A percentile compares a stretch with the other conserved stretches of the same genome.
Evolutionary conservation across 2,329 filamentous ascomycete genomes (phyloP).

Genomic region (Bipolaris gigantea): DNA sequence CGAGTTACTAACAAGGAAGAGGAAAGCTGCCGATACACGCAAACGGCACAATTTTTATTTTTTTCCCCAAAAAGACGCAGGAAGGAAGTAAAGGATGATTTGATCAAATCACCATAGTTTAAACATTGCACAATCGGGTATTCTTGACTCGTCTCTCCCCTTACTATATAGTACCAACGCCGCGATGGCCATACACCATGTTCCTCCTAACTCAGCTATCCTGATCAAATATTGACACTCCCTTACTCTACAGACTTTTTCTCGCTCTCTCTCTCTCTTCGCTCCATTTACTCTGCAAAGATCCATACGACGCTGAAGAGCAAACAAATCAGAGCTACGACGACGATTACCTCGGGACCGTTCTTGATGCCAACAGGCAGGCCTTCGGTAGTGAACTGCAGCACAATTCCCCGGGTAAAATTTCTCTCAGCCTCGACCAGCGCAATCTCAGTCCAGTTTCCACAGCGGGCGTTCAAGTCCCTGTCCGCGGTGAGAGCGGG

Average conservation of each 20-base stretch:
- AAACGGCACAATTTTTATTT: no score
- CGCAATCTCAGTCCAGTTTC: conserved; percentile 52
- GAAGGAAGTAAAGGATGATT: background rate
- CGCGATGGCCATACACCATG: background rate
- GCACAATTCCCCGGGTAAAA: conserved; percentile 50
- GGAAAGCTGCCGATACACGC: no score
- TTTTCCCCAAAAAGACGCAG: background rate
- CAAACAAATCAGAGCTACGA: conserved; percentile 17
- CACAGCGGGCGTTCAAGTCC: conserved; percentile 50
- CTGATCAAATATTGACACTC: background rate
- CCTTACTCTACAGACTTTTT: background rate
- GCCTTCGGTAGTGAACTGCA: conserved; percentile 35
- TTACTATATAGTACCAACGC: background rate
- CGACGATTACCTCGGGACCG: conserved; percentile 25
- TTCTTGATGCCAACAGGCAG: conserved; percentile 35
- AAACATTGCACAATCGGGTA: background rate
- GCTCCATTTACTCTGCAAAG: conserved; percentile 16
- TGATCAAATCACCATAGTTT: background rate
- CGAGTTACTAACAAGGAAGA: no score
- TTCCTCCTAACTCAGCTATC: background rate
- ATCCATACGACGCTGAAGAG: conserved; percentile 33
- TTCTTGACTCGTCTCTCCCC: background rate
- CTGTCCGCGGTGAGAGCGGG: conserved; percentile 46
- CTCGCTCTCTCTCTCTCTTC: no score
- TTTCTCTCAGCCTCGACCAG: conserved; percentile 50